Percentiles rank a stretch among this genome's conserved stretches.
Conservation (phyloP, 2,329 filamentous ascomycete species). For the Fusarium pseudoanthophilum region DNA sequence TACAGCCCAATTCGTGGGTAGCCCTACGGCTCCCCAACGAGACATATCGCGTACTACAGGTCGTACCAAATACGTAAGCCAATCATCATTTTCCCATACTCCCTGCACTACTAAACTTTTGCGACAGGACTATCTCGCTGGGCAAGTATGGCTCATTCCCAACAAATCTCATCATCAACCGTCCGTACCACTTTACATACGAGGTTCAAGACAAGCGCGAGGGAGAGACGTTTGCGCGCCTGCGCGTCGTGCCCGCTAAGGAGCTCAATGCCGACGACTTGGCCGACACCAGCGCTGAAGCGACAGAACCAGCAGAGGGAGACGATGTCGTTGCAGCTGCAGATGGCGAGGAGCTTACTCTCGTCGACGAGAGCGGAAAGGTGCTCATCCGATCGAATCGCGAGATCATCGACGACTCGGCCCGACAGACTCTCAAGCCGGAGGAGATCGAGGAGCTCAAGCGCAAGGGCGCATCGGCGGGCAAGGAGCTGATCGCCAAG, state of each 20-base stretch:
- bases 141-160: conserved; percentile 95
- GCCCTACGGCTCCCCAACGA: conserved; percentile 69
- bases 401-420: conserved; percentile 69
- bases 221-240: conserved; percentile 70
- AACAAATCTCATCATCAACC: conserved; percentile 88
- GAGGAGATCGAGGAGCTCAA: conserved; percentile 81
- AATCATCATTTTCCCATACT: neutral
- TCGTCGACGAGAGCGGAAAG: conserved; percentile 56
- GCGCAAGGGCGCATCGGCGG: conserved; percentile 78
- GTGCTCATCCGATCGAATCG: conserved; percentile 66
- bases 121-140: conserved; percentile 79
- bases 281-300: conserved; percentile 54
- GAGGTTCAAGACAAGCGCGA: conserved; percentile 81
- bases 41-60: conserved; percentile 65
- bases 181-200: conserved; percentile 91
- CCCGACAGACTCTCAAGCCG: conserved; percentile 80
- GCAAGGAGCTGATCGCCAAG: conserved; percentile 91
- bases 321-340: conserved; percentile 52
- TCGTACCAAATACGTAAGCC: conserved; percentile 68
- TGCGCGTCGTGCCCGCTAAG: conserved; percentile 81
- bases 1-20: conserved; percentile 69
- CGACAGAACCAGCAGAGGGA: conserved; percentile 57
- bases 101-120: conserved; percentile 38
- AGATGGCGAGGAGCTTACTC: conserved; percentile 56
- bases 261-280: conserved; percentile 88